Evolutionary conservation across 305 asterid genomes (phyloP).

Genomic region (Solanum aculeatissimum): DNA sequence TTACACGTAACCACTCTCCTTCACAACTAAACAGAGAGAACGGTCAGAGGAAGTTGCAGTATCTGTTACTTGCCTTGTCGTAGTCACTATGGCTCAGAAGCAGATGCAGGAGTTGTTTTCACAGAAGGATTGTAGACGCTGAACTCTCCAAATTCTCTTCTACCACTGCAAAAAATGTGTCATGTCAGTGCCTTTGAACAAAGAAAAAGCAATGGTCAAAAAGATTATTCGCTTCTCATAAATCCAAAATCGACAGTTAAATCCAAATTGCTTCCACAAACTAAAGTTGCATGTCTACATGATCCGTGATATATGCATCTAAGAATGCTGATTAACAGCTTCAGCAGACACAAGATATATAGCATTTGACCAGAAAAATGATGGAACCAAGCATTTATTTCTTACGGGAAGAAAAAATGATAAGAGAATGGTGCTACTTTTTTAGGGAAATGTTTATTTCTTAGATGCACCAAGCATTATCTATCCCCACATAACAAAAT

Average conservation of each 20-base stretch:
- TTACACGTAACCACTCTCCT: not conserved
- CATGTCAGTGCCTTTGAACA: slow-evolving; percentile 47
- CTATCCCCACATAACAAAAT: not conserved
- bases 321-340: not conserved
- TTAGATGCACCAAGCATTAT: not conserved
- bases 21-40: not conserved
- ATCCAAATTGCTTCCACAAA: not conserved
- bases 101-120: slow-evolving; percentile 14
- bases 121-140: slow-evolving; percentile 57
- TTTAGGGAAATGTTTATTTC: not conserved
- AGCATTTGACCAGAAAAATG: not conserved
- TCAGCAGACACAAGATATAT: not conserved
- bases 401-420: not conserved
- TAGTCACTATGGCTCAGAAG: not conserved
- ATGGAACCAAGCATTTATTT: too few species aligned
- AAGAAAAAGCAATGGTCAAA: slow-evolving; percentile 4
- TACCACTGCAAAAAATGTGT: slow-evolving; percentile 73
- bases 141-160: slow-evolving; percentile 82
- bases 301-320: not conserved
- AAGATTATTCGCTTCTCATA: not conserved
- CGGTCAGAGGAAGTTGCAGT: not conserved
- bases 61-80: not conserved
- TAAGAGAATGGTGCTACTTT: not conserved
- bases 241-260: not conserved
- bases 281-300: not conserved